Conservation (phyloP, 164 flowering plant species). For the Liquidambar formosana region DNA sequence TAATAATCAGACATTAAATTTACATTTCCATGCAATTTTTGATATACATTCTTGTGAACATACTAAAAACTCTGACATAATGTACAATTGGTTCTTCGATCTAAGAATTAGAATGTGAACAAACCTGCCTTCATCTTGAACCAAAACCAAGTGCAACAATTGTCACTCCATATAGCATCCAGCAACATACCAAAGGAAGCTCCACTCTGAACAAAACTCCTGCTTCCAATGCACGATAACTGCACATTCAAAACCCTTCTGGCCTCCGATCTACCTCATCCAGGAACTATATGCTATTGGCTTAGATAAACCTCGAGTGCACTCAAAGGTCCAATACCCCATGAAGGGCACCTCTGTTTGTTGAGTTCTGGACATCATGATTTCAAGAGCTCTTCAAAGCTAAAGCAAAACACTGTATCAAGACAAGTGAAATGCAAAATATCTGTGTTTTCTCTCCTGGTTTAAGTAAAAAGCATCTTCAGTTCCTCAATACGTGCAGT, state of each 20-base stretch:
- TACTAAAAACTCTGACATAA: neutral
- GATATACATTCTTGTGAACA: neutral
- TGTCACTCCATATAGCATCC: neutral
- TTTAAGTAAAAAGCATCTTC: constrained; percentile 86
- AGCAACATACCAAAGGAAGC: neutral
- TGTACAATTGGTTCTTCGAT: neutral
- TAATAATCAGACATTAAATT: neutral
- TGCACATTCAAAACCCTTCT: neutral
- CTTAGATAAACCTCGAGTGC: too few species aligned
- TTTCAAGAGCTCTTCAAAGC: constrained; percentile 1
- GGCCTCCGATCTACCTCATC: neutral
- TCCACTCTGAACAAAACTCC: neutral
- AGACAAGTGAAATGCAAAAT: constrained; percentile 1
- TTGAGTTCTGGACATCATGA: neutral
- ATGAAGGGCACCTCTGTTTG: neutral
- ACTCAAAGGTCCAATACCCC: neutral
- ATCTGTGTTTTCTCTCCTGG: neutral
- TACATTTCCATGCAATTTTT: neutral
- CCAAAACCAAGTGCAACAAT: too few species aligned
- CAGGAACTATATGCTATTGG: neutral
- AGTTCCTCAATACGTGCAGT: constrained; percentile 88
- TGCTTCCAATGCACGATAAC: neutral
- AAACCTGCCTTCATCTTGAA: too few species aligned
- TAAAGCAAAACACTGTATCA: neutral
- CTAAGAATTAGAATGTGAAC: neutral